Base-by-base conservation (phyloP, 495 filamentous ascomycete species). In the Cercophora samala region DNA sequence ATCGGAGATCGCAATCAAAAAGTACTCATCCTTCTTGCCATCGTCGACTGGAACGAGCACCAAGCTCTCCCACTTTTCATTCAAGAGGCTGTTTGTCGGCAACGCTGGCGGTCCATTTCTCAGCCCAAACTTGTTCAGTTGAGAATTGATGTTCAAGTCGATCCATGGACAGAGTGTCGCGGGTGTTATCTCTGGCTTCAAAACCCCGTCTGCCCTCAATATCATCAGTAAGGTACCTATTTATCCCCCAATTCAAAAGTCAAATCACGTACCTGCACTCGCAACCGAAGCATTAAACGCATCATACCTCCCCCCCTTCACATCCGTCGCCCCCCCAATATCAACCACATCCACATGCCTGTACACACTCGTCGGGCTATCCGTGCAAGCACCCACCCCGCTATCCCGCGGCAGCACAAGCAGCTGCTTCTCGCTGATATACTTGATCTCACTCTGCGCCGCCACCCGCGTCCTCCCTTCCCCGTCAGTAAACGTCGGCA, bases 61-160 rank as follows among this genome's bases (percentile, higher is more conserved):
- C 26, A 95, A 72, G 46, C 84, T 83, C 80, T 95, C 91, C 91
- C 91, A 95, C 73, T 93, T 95, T 81, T 93, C 91, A 74, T 93
- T 76, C 3, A 92, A 74, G 25, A 91, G 74, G 1, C 72, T 46
- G 6, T 19, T 62, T 5, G 23, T 60, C 58, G 58, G 58, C 2
- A 42, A n/a, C 21, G 13, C 26, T n/a, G 22, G 60, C 0, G 26
- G 26, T 67, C 68, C 71, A 23, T 67, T 61, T 1, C 25, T 37
- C 5, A 67, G 52, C 23, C 58, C 66, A 71, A 93, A 93, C 54
- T 85, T 84, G 52, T 81, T 84, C 24, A 93, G 80, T 78, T 93
- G 81, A 15, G 77, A 68, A 64, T 91, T 88, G 58, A 89, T 78
- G 76, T 93, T 95, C 70, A 85, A 91, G 74, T 93, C 88, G 46